Conservation (phyloP, 257 asterid genomes). For the Datura wrightii region DNA sequence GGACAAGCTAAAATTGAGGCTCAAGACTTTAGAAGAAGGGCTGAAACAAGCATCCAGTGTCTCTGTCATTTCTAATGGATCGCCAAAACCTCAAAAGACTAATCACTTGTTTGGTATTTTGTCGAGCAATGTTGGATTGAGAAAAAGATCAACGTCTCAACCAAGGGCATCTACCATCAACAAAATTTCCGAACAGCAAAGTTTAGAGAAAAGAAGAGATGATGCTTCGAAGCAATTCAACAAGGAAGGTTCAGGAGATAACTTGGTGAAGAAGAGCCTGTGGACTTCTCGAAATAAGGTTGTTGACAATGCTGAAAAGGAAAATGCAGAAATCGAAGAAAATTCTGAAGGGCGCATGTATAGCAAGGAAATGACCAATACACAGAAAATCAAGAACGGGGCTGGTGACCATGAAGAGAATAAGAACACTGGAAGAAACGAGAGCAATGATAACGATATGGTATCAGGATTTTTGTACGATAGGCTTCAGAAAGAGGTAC, state of each 20-base stretch:
- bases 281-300: conserved; percentile 68
- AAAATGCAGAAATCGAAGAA: conserved; percentile 58
- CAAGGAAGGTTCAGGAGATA: conserved; percentile 35
- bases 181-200: conserved; percentile 45
- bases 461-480: conserved; percentile 85
- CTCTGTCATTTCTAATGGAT: conserved; percentile 43
- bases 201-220: conserved; percentile 19
- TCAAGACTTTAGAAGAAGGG: conserved; percentile 82
- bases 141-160: conserved; percentile 68
- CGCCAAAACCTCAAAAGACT: conserved; percentile 56
- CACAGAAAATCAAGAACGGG: conserved; percentile 37
- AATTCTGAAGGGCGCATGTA: conserved; percentile 41
- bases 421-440: neutral
- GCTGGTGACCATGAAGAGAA: neutral
- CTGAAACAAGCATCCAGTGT: conserved; percentile 52
- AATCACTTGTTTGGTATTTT: conserved; percentile 62
- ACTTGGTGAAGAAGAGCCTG: conserved; percentile 39
- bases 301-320: conserved; percentile 63
- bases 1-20: conserved; percentile 87
- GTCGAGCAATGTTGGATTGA: conserved; percentile 58
- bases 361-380: conserved; percentile 39
- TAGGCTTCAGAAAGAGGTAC: conserved; percentile 88
- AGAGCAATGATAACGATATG: conserved; percentile 50
- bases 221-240: conserved; percentile 35
- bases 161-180: conserved; percentile 60